Base-by-base conservation (phyloP, 2,329 filamentous ascomycete genomes). In the Trichoderma harzianum region DNA sequence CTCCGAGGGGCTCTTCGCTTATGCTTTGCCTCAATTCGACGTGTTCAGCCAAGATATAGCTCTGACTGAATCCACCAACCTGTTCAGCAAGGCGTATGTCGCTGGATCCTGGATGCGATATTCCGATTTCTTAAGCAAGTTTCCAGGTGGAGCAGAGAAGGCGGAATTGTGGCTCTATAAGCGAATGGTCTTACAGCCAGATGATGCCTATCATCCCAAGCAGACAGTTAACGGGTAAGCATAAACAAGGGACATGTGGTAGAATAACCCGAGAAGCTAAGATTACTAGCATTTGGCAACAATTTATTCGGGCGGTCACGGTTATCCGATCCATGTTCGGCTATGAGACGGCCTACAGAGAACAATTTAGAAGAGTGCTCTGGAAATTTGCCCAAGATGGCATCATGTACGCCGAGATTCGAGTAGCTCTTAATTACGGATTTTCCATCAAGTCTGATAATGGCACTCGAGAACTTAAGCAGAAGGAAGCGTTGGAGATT, bases 1-100 rank as follows among this genome's bases (percentile, higher is more conserved):
- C 10, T 86, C 97, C 34, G 87, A 91, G 7, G 86, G 91, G 76
- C 88, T 93, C 4, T 86, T 98, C 74, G 83, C 85, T 10, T 2
- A 91, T 97, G 77, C 91, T 93, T 80, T 88, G 97, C 72, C 87
- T 89, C n/a, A 80, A 80, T n/a, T 83, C 88, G 51, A 82, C 82
- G 1, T 84, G 89, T 10, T 84, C 97, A 51, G 81, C 83, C 11
- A 87, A 84, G 0, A 78, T 84, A 1, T 78, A 83, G 7, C 86
- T 87, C n/a, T 86, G 87, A 21, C 84, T 88, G 28, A 84, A 85
- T 7, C 88, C 86, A 0, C 78, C 85, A 86, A 3, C 88, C 91
- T 68, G 7, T 68, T 68, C 18, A 43, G 16, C 36, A 58, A 60
- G 6, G 7, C 16, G 14, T 68, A 68, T 60, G 18, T 68, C 14